Conservation (phyloP, 371 early-diverging fungal genomes). For the Globomyces sp. region DNA sequence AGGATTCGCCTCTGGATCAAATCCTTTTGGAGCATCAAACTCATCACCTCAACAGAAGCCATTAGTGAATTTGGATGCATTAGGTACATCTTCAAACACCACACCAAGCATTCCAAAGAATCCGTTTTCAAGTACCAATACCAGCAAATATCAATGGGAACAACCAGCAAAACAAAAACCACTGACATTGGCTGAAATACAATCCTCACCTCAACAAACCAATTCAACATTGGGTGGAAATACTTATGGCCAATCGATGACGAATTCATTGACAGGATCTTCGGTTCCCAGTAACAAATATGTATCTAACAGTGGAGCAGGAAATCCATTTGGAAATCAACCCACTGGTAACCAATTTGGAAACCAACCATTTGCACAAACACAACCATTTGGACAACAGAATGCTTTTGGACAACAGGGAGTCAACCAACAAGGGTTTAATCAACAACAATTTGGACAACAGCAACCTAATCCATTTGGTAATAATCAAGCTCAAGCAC, state of each 20-base stretch:
- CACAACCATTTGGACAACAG: conserved; percentile 2
- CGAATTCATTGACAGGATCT: conserved; percentile 1
- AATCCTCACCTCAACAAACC: not conserved
- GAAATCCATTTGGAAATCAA: conserved; percentile 9
- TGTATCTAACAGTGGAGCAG: not conserved
- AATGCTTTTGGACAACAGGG: not conserved
- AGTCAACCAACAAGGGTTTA: not conserved
- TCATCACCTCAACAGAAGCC: conserved; percentile 15
- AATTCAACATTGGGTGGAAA: conserved; percentile 4
- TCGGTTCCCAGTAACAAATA: no score
- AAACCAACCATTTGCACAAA: not conserved
- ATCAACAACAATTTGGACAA: not conserved
- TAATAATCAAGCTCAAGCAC: not conserved
- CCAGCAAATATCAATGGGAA: conserved; percentile 28
- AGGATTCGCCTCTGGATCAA: not conserved
- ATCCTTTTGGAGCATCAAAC: conserved; percentile 18
- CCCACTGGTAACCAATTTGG: not conserved
- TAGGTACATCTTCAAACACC: not conserved
- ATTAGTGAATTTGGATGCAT: conserved; percentile 17
- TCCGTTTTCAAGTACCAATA: conserved; percentile 28
- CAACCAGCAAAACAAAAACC: no score
- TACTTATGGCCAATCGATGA: not conserved
- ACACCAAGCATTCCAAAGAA: conserved; percentile 22
- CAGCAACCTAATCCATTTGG: conserved; percentile 12
- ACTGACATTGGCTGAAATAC: no score